Evolutionary conservation across 2,329 filamentous ascomycete species (phyloP), one percentile per base, ranked within the genome.

Genomic region (Aspergillus bombycis): DNA sequence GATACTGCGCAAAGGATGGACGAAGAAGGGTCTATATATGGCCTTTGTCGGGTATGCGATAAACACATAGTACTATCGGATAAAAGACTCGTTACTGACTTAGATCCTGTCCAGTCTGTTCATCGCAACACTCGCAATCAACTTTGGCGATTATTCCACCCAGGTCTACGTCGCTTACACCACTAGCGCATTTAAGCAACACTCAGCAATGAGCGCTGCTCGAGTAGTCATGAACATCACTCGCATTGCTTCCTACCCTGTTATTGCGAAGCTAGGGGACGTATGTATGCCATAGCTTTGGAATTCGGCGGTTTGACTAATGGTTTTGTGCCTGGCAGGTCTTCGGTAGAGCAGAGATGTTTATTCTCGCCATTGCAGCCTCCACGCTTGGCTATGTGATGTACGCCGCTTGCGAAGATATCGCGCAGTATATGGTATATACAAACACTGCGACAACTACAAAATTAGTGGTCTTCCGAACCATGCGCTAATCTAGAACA

Each of bases 311-410:
- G 19, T 1, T 36, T 4, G 1, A 11, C 23, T 21, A 19, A 46
- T 30, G 3, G n/a, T 12, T 60, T 9, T 32, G 19, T 10, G 19
- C 12, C 4, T 3, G 2, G 3, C 23, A 72, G 70, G 86, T 88
- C 1, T 88, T 88, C 68, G 87, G 87, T 55, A 85, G 86, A 32
- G 81, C 86, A 43, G 85, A 88, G 70, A 85, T 86, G 28, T 88
- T 88, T 67, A 76, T 77, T 30, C 75, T 88, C 16, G 83, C 82
- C 2, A 80, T 88, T 41, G 56, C 82, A n/a, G 74, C 88, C 16
- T 87, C 83, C 68, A 79, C 84, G 0, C 75, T 87, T 11, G 86
- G 86, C 8, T 88, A 86, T 68, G 81, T 87, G 48, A 82, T 85
- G 68, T 85, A 86, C 77, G 85, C 87, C 3, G 77, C 81, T 3